phyloP scores from a whole-genome alignment of 352 stramenopile species.

The Phytopythium mirpurense region DNA sequence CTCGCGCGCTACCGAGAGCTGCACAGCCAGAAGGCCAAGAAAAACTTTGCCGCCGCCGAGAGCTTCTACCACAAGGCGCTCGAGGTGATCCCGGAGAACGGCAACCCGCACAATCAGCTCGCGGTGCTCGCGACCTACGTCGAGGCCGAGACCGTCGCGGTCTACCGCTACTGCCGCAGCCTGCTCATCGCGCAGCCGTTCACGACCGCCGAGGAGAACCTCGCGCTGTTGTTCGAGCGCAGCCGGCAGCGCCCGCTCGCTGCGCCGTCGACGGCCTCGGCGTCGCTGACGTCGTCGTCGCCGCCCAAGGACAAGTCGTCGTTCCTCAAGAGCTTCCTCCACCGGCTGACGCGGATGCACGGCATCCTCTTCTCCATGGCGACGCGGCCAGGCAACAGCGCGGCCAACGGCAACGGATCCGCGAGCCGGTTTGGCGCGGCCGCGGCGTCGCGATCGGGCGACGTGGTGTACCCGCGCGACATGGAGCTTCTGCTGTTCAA shows the following conservation, averaged over 20 bases:
- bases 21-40: constrained; percentile 80
- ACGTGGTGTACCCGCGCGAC: constrained; percentile 47
- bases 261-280: constrained; percentile 16
- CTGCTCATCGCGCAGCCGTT: constrained; percentile 84
- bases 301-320: constrained; percentile 72
- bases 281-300: constrained; percentile 27
- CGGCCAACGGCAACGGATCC: background rate
- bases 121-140: constrained; percentile 83
- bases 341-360: constrained; percentile 82
- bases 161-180: constrained; percentile 89
- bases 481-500: constrained; percentile 65
- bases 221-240: constrained; percentile 86
- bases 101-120: constrained; percentile 84
- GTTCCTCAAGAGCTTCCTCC: constrained; percentile 85
- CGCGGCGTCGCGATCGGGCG: background rate
- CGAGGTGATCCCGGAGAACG: constrained; percentile 64
- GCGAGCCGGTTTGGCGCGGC: constrained; percentile 1
- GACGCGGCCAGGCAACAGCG: constrained; percentile 10
- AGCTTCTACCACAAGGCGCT: constrained; percentile 70
- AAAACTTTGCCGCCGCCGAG: constrained; percentile 73
- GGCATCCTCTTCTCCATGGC: constrained; percentile 75
- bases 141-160: constrained; percentile 85
- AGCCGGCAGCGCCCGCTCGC: constrained; percentile 68
- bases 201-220: constrained; percentile 83
- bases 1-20: constrained; percentile 77